A percentile compares a stretch with the other conserved stretches of the same genome.
phyloP scores from a whole-genome alignment of 192 early-diverging fungal genomes.

The Helicostylum pulchrum region DNA sequence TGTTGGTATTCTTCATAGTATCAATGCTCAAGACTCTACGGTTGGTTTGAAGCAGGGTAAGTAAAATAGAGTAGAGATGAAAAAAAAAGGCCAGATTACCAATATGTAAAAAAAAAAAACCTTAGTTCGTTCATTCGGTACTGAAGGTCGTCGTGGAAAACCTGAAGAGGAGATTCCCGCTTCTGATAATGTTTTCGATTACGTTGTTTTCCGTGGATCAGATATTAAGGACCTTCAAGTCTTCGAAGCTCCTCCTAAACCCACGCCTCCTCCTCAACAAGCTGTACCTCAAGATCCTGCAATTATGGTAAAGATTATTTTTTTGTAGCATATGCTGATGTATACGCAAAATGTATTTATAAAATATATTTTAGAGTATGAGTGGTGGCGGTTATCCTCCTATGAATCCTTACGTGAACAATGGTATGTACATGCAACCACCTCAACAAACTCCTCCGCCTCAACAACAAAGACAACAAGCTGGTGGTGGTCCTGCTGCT shows the following conservation, averaged over 20 bases:
- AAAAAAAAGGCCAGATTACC: neutral
- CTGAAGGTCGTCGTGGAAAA: slow-evolving; percentile 83
- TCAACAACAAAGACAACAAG: slow-evolving; percentile 17
- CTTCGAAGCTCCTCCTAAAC: slow-evolving; percentile 50
- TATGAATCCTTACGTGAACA: slow-evolving; percentile 37
- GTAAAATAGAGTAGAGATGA: slow-evolving; percentile 23
- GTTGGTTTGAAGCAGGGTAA: slow-evolving; percentile 88
- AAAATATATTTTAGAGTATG: slow-evolving; percentile 15
- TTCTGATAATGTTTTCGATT: slow-evolving; percentile 82
- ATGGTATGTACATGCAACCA: slow-evolving; percentile 21
- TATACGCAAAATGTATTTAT: neutral
- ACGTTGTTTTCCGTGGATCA: slow-evolving; percentile 90
- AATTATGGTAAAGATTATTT: slow-evolving; percentile 42
- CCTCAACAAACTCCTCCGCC: neutral
- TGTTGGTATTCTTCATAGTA: slow-evolving; percentile 81
- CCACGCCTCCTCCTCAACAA: slow-evolving; percentile 50
- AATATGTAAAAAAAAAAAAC: slow-evolving; percentile 37
- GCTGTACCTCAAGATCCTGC: slow-evolving; percentile 82
- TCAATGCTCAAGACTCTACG: slow-evolving; percentile 83
- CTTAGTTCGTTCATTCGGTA: slow-evolving; percentile 95
- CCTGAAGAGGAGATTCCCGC: slow-evolving; percentile 84
- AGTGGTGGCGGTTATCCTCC: slow-evolving; percentile 35
- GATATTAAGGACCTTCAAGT: slow-evolving; percentile 87
- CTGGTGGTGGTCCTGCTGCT: slow-evolving; percentile 12
- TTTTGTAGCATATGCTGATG: no score